A percentile compares a stretch with the other conserved stretches of the same genome.
Evolutionary conservation across 2,329 filamentous ascomycete species (phyloP).

Genomic region (Xenosphaeropsis pyriputrescens): DNA sequence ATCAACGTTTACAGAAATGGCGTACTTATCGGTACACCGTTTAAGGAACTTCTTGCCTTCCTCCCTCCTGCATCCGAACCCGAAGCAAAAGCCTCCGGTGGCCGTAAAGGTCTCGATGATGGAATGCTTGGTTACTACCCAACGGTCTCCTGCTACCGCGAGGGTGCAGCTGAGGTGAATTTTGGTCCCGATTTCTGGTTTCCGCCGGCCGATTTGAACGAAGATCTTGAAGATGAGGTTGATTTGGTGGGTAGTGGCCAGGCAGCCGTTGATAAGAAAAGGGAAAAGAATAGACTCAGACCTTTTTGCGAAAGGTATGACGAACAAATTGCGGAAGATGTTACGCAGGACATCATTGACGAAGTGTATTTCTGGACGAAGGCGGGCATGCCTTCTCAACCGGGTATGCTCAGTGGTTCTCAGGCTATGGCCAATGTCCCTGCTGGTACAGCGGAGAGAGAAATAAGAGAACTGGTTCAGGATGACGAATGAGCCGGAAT

Average conservation of each 20-base stretch:
- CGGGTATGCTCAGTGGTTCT: not conserved
- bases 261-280: constrained; percentile 12
- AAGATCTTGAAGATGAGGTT: constrained; percentile 24
- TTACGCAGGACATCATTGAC: constrained; percentile 85
- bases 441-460: not conserved
- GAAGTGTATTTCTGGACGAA: constrained; percentile 84
- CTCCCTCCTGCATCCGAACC: constrained; percentile 77
- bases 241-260: constrained; percentile 29
- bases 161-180: constrained; percentile 82
- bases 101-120: constrained; percentile 79
- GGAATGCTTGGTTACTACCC: constrained; percentile 94
- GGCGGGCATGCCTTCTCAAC: constrained; percentile 18
- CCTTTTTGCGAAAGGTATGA: constrained; percentile 67
- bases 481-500: not conserved
- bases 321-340: constrained; percentile 89
- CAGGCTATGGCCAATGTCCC: not conserved
- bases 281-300: constrained; percentile 23
- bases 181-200: constrained; percentile 92
- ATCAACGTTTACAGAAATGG: constrained; percentile 94
- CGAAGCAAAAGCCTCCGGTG: constrained; percentile 47
- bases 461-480: constrained; percentile 1
- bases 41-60: constrained; percentile 78
- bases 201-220: constrained; percentile 41
- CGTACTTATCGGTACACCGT: constrained; percentile 69
- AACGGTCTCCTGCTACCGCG: constrained; percentile 80